Conservation (phyloP, 2,329 filamentous ascomycete species). For the Biscogniauxia marginata region DNA sequence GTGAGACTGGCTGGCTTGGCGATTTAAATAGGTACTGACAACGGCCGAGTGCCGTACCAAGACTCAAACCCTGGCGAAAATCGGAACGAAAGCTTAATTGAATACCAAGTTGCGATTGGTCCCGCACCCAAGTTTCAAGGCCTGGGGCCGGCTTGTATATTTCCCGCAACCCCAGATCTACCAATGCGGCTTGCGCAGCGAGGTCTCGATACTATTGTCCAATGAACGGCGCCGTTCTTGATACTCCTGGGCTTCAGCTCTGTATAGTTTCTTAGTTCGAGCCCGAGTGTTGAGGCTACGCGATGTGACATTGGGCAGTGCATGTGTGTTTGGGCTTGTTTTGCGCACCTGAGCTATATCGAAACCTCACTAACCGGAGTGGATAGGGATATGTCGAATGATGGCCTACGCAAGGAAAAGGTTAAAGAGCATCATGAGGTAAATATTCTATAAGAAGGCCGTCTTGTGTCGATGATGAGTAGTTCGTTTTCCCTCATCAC, state of each 20-base stretch:
- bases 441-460: conserved; percentile 23
- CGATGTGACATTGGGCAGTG: neutral
- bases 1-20: too few species aligned
- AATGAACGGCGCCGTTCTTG: too few species aligned
- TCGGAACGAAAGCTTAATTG: conserved; percentile 7
- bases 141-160: too few species aligned
- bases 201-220: too few species aligned
- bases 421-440: conserved; percentile 7
- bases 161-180: neutral
- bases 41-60: too few species aligned
- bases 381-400: neutral
- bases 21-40: too few species aligned
- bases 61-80: conserved; percentile 1
- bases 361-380: neutral
- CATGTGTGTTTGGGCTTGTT: neutral
- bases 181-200: too few species aligned
- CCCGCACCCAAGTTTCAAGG: conserved; percentile 13
- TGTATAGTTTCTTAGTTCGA: too few species aligned
- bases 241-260: too few species aligned
- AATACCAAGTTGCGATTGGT: conserved; percentile 19
- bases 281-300: neutral
- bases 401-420: conserved; percentile 1
- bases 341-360: neutral
- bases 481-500: conserved; percentile 18
- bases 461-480: conserved; percentile 5